A percentile compares a stretch with the other conserved stretches of the same genome.
Conservation (phyloP, 805 yeast species). For the Candida manassasensis region DNA sequence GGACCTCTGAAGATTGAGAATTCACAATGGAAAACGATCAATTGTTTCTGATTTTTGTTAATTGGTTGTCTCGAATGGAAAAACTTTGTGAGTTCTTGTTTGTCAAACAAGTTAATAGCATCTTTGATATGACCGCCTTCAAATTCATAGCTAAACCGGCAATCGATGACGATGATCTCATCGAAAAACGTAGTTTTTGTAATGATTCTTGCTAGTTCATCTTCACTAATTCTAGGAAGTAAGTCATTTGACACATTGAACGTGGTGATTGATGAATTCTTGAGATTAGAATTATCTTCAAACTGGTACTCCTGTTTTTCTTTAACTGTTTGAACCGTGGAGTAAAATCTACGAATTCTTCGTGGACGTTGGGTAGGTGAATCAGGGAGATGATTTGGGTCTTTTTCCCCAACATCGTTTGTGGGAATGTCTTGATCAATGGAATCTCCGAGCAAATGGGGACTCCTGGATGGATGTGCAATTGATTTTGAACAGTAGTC, state of each 20-base stretch:
- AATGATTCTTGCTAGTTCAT: slow-evolving; percentile 52
- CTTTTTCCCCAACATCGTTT: not conserved
- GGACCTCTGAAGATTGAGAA: slow-evolving; percentile 95
- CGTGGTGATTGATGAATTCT: slow-evolving; percentile 22
- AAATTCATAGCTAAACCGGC: slow-evolving; percentile 89
- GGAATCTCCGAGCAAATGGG: no score
- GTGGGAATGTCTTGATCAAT: not conserved
- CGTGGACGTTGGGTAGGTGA: slow-evolving; percentile 3
- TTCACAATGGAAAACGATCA: slow-evolving; percentile 90
- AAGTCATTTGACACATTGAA: slow-evolving; percentile 46
- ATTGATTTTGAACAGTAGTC: not conserved
- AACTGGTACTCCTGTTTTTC: slow-evolving; percentile 18
- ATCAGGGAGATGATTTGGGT: not conserved
- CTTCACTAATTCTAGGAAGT: slow-evolving; percentile 63
- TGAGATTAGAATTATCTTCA: slow-evolving; percentile 31
- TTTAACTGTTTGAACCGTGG: slow-evolving; percentile 57
- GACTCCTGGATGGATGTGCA: no score
- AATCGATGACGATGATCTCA: slow-evolving; percentile 65
- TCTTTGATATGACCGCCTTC: slow-evolving; percentile 88
- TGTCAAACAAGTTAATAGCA: slow-evolving; percentile 73
- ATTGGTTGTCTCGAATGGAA: slow-evolving; percentile 17
- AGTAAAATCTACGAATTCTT: slow-evolving; percentile 56
- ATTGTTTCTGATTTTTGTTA: slow-evolving; percentile 25
- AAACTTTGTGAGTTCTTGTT: slow-evolving; percentile 61
- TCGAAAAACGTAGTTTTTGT: slow-evolving; percentile 46